A percentile compares a stretch with the other conserved stretches of the same genome.
These are phyloP conservation scores for Salmacisia buchloeana DNA, from an alignment of 1,284 basidiomycete genomes.

Conservation along the genomic window DNA sequence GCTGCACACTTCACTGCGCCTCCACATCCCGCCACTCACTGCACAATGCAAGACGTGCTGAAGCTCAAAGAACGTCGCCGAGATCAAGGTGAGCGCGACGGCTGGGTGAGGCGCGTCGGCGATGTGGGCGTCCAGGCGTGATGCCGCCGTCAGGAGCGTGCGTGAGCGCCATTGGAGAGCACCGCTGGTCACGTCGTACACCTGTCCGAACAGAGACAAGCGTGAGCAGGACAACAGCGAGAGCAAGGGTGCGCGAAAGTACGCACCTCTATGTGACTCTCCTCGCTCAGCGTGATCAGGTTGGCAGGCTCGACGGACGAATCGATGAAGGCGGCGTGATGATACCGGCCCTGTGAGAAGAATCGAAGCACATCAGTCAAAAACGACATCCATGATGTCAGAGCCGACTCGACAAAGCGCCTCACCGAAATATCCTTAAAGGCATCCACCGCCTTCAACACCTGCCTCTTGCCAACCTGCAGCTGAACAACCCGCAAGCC, in stretches of 20 bases:
- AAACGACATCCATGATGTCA: neutral
- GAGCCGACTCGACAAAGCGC: no score
- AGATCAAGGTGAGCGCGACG: neutral
- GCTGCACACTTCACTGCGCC: neutral
- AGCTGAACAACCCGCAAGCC: neutral
- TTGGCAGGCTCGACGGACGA: neutral
- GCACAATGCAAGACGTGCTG: neutral
- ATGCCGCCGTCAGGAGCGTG: neutral
- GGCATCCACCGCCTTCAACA: neutral
- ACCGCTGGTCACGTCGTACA: neutral
- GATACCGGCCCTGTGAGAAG: neutral
- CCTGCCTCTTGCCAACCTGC: neutral
- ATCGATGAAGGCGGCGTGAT: conserved; percentile 3
- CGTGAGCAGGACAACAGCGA: neutral
- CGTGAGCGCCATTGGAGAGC: neutral
- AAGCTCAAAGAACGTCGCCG: neutral
- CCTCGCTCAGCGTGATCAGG: conserved; percentile 1
- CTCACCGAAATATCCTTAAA: neutral
- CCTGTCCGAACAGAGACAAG: no score
- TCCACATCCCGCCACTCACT: neutral
- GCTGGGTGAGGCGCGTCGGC: neutral
- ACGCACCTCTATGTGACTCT: conserved; percentile 1
- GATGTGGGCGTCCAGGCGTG: neutral
- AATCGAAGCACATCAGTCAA: neutral
- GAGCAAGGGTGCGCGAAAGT: neutral